These are phyloP conservation scores for Penicillium sp. DNA, from an alignment of 2,329 filamentous ascomycete genomes.

Conservation along the genomic window DNA sequence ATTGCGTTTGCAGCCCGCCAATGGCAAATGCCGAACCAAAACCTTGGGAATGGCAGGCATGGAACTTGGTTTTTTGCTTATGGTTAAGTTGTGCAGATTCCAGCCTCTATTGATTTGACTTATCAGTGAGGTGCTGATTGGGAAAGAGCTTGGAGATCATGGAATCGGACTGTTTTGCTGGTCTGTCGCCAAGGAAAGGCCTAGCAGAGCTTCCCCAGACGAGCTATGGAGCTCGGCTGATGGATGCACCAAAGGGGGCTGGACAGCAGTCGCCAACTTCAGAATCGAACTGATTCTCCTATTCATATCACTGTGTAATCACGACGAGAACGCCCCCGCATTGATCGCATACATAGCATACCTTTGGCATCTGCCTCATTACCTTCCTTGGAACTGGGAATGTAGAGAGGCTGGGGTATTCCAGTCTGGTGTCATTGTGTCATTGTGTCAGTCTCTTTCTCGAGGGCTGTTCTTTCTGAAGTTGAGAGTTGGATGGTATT, in stretches of 20 bases:
- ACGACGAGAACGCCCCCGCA: not conserved
- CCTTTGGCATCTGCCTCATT: constrained; percentile 9
- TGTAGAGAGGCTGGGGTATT: constrained; percentile 7
- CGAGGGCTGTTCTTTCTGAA: not conserved
- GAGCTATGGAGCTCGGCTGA: not conserved
- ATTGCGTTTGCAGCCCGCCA: constrained; percentile 8
- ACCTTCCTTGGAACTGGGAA: constrained; percentile 8
- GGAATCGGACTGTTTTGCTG: not conserved
- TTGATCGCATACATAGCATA: not conserved
- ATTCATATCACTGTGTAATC: not conserved
- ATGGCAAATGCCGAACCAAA: not conserved
- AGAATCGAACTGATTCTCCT: not conserved
- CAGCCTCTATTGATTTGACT: not conserved
- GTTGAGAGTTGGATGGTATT: not conserved
- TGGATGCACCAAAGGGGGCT: not conserved
- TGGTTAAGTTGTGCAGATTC: not conserved
- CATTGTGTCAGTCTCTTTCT: not conserved
- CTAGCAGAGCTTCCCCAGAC: not conserved
- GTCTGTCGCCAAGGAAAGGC: not conserved
- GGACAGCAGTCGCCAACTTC: not conserved
- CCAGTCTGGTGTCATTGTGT: not conserved
- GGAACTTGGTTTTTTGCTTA: not conserved
- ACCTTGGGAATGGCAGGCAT: constrained; percentile 13
- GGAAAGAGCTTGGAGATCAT: constrained; percentile 5
- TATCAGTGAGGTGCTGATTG: constrained; percentile 4